Percentiles rank a stretch among this genome's conserved stretches.
phyloP scores from a whole-genome alignment of 176 grass and related monocot species.

The Miscanthus lutarioriparius region DNA sequence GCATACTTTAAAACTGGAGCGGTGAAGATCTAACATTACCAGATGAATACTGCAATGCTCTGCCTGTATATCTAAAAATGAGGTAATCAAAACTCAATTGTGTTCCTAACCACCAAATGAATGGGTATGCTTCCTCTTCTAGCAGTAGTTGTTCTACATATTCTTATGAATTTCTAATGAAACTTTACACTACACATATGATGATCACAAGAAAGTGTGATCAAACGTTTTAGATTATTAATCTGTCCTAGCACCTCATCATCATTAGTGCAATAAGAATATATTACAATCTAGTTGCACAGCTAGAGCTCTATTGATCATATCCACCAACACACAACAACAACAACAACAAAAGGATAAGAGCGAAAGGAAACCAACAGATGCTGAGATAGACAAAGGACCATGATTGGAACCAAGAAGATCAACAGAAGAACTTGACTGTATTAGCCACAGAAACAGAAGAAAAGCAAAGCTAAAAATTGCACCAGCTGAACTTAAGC shows the following conservation, averaged over 20 bases:
- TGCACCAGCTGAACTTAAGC: not conserved
- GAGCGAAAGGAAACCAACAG: not conserved
- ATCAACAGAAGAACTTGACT: not conserved
- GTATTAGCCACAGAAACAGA: not conserved
- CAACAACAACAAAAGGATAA: not conserved
- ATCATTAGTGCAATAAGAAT: not conserved
- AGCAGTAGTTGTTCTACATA: not conserved
- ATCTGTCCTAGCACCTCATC: not conserved
- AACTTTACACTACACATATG: not conserved
- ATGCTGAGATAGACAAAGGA: not conserved
- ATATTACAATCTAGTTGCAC: not conserved
- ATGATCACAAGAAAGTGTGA: not conserved
- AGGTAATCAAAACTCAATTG: not conserved
- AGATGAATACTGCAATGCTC: conserved; percentile 2
- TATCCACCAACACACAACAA: not conserved
- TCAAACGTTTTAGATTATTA: not conserved
- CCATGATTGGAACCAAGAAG: not conserved
- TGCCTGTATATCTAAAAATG: not conserved
- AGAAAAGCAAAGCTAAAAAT: not conserved
- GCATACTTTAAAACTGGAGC: not conserved
- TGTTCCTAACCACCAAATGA: not conserved
- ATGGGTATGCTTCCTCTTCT: not conserved
- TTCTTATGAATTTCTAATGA: not conserved
- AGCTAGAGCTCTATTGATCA: not conserved
- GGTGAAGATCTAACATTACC: not conserved